Conservation (phyloP, 2,329 filamentous ascomycete species). For the Harringtonia lauricola region DNA sequence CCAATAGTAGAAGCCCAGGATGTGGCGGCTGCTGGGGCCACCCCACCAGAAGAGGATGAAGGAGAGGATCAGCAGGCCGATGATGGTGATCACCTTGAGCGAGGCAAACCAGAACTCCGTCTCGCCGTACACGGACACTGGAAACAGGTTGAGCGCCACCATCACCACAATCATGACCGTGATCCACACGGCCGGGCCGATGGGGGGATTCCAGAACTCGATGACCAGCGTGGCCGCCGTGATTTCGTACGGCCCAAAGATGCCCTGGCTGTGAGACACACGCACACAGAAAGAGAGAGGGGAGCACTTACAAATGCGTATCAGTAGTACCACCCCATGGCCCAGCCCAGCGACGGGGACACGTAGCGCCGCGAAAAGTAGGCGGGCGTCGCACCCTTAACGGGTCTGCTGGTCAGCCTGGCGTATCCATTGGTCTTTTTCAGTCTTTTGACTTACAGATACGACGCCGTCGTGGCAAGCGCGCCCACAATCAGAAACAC, state of each 20-base stretch:
- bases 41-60: slow-evolving; percentile 69
- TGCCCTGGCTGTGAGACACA: slow-evolving; percentile 63
- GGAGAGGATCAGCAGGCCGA: slow-evolving; percentile 66
- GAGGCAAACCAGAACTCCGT: slow-evolving; percentile 69
- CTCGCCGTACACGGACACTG: slow-evolving; percentile 63
- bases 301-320: too few relatives aligned
- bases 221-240: slow-evolving; percentile 64
- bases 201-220: slow-evolving; percentile 54
- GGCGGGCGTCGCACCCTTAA: too few relatives aligned
- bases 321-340: too few relatives aligned
- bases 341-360: too few relatives aligned
- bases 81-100: slow-evolving; percentile 65
- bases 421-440: too few relatives aligned
- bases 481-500: slow-evolving; percentile 65
- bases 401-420: too few relatives aligned
- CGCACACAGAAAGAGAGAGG: too few relatives aligned
- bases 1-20: slow-evolving; percentile 67
- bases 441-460: too few relatives aligned
- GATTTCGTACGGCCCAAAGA: slow-evolving; percentile 75
- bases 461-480: too few relatives aligned
- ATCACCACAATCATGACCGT: slow-evolving; percentile 63
- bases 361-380: too few relatives aligned
- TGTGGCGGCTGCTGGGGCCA: slow-evolving; percentile 57
- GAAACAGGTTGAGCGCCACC: slow-evolving; percentile 57
- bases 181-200: slow-evolving; percentile 63